Evolutionary conservation across 1,284 basidiomycete species (phyloP).

Genomic region (Leccinum olivaceoglutinosum): DNA sequence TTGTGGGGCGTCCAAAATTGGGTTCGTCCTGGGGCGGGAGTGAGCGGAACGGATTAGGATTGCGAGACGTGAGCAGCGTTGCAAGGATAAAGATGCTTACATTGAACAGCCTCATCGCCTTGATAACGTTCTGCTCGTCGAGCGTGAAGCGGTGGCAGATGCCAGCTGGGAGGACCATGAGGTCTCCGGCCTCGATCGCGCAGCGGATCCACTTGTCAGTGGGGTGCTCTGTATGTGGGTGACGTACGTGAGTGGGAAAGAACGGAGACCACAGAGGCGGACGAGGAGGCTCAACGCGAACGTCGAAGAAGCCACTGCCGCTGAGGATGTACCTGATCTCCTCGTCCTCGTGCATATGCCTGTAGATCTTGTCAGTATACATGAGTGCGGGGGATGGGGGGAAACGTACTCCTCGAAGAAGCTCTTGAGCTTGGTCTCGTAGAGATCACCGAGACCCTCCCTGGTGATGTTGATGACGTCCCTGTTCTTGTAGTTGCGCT

Average conservation of each 20-base stretch:
- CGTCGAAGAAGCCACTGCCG: slow-evolving; percentile 83
- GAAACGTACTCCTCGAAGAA: slow-evolving; percentile 74
- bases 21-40: slow-evolving; percentile 65
- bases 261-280: neutral
- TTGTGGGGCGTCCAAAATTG: slow-evolving; percentile 69
- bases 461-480: slow-evolving; percentile 74
- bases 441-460: slow-evolving; percentile 55
- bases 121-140: slow-evolving; percentile 62
- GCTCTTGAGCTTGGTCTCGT: slow-evolving; percentile 71
- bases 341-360: slow-evolving; percentile 88
- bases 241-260: neutral
- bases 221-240: slow-evolving; percentile 38
- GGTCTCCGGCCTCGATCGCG: slow-evolving; percentile 62
- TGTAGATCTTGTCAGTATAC: slow-evolving; percentile 4
- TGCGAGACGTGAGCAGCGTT: neutral
- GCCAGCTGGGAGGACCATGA: slow-evolving; percentile 65
- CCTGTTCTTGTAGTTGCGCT: slow-evolving; percentile 72
- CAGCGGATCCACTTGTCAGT: slow-evolving; percentile 74
- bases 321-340: slow-evolving; percentile 79
- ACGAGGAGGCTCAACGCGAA: slow-evolving; percentile 49
- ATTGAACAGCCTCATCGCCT: slow-evolving; percentile 74
- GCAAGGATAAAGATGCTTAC: slow-evolving; percentile 29
- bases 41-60: neutral
- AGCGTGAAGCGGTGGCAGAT: slow-evolving; percentile 87
- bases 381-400: neutral